phyloP scores from a whole-genome alignment of 2,329 filamentous ascomycete species.

The Hansfordia pulvinata region DNA sequence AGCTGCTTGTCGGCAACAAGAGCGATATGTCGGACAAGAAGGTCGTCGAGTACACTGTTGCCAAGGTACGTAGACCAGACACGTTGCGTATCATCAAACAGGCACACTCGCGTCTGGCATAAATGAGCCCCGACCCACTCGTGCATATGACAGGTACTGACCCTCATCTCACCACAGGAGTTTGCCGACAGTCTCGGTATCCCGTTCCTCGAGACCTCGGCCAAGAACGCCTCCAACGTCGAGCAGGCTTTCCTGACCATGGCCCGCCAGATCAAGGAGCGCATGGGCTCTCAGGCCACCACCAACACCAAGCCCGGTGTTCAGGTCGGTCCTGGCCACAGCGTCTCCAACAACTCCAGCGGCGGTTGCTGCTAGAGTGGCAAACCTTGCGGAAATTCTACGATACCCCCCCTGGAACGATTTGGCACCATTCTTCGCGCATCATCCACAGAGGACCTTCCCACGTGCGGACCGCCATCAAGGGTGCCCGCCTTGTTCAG shows the following conservation, averaged over 20 bases:
- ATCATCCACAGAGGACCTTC: not conserved
- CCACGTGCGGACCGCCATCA: no score
- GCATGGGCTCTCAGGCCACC: conserved; percentile 90
- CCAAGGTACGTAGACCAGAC: conserved; percentile 63
- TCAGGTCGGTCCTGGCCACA: conserved; percentile 88
- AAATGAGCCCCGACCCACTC: no score
- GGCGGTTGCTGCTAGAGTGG: conserved; percentile 90
- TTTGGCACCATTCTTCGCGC: no score
- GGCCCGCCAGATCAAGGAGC: conserved; percentile 99
- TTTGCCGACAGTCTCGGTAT: conserved; percentile 98
- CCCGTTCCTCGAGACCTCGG: conserved; percentile 97
- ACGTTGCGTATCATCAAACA: no score
- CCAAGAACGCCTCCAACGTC: conserved; percentile 99
- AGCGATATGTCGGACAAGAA: conserved; percentile 99
- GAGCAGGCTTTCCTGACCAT: conserved; percentile 99
- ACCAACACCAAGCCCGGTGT: conserved; percentile 99
- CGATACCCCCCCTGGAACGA: conserved; percentile 5
- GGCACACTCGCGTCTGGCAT: no score
- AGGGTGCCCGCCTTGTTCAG: no score
- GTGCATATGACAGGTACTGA: conserved; percentile 11
- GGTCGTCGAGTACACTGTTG: conserved; percentile 98
- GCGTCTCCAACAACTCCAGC: conserved; percentile 75
- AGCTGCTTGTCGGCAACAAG: conserved; percentile 98
- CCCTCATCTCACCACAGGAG: conserved; percentile 55
- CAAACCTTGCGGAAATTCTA: conserved; percentile 9